phyloP scores from a whole-genome alignment of 495 filamentous ascomycete genomes.

The Hypoxylon lenormandii region DNA sequence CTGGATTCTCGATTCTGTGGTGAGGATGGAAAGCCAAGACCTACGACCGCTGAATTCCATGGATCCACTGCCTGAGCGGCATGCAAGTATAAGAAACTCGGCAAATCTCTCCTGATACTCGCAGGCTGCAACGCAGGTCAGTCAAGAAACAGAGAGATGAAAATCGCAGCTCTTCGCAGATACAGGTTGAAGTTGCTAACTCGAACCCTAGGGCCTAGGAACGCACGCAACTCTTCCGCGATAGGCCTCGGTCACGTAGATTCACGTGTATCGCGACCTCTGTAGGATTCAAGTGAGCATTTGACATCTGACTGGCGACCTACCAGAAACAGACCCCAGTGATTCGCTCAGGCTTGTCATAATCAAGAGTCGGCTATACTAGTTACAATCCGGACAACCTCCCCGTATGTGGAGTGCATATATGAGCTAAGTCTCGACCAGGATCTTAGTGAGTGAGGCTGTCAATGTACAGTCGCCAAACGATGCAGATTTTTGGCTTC shows the following conservation, averaged over 20 bases:
- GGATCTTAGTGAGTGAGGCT: slow-evolving; percentile 13
- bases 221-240: slow-evolving; percentile 8
- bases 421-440: slow-evolving; percentile 4
- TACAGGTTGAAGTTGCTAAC: neutral
- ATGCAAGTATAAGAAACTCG: slow-evolving; percentile 22
- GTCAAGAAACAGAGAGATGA: neutral
- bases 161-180: slow-evolving; percentile 6
- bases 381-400: slow-evolving; percentile 4
- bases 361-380: neutral
- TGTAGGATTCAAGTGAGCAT: too few species aligned
- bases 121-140: slow-evolving; percentile 4
- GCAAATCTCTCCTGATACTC: slow-evolving; percentile 27
- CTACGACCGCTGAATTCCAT: slow-evolving; percentile 15
- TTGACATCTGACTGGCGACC: too few species aligned
- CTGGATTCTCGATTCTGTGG: slow-evolving; percentile 16
- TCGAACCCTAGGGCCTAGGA: neutral
- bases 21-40: slow-evolving; percentile 37
- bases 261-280: neutral
- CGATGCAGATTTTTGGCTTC: slow-evolving; percentile 7
- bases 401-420: slow-evolving; percentile 21
- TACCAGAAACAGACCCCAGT: neutral
- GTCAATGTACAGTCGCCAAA: slow-evolving; percentile 9
- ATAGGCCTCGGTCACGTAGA: neutral
- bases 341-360: slow-evolving; percentile 8
- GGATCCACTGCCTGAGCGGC: slow-evolving; percentile 31